Evolutionary conservation across 306 rosid species (phyloP).

Genomic region (Citrullus amarus): DNA sequence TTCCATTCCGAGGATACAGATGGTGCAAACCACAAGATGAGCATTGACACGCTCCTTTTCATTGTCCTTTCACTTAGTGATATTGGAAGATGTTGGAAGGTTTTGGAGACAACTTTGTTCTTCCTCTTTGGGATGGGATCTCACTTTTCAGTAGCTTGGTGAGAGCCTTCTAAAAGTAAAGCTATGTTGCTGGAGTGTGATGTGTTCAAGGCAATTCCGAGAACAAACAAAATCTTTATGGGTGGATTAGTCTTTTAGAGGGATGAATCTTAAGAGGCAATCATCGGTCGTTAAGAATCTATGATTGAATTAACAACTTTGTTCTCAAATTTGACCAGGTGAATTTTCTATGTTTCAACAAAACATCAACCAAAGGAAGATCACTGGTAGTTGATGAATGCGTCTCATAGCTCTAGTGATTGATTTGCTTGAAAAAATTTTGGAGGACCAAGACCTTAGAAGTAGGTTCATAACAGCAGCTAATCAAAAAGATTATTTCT

Average conservation of each 20-base stretch:
- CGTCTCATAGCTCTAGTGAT: neutral
- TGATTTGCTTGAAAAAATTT: neutral
- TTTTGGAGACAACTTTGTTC: neutral
- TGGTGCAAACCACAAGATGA: neutral
- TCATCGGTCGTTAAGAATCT: neutral
- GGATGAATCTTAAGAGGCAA: neutral
- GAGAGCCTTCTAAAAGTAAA: neutral
- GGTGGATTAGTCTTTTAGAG: neutral
- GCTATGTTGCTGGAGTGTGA: neutral
- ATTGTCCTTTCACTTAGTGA: neutral
- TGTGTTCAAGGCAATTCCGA: neutral
- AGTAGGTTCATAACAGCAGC: neutral
- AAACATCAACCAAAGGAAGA: neutral
- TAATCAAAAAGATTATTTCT: neutral
- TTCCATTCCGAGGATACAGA: neutral
- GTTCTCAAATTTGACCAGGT: neutral
- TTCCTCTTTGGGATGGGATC: neutral
- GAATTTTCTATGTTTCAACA: neutral
- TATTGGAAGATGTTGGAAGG: neutral
- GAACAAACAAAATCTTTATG: neutral
- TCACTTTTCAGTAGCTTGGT: neutral
- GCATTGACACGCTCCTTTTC: neutral
- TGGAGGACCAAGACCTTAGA: neutral
- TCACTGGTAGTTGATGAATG: neutral
- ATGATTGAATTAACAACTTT: neutral